Percentiles rank a stretch among this genome's conserved stretches.
Evolutionary conservation across 805 yeast genomes (phyloP).

Genomic region (Hanseniaspora clermontiae): DNA sequence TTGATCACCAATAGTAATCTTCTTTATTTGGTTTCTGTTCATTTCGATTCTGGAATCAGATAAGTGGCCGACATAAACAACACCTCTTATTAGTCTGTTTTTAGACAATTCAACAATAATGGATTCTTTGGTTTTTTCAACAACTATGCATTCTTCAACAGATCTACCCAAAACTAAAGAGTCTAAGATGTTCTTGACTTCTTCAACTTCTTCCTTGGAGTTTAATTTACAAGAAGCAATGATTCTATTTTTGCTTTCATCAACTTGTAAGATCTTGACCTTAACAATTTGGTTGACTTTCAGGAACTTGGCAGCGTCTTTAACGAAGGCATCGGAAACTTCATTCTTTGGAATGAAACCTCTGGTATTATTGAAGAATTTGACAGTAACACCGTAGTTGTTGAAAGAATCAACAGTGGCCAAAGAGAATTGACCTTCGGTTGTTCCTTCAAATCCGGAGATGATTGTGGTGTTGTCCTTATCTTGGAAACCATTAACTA

Average conservation of each 20-base stretch:
- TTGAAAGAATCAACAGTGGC: constrained; percentile 66
- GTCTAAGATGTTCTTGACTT: constrained; percentile 37
- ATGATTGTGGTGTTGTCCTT: constrained; percentile 25
- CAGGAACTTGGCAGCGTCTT: constrained; percentile 63
- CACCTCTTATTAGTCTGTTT: constrained; percentile 44
- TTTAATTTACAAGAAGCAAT: constrained; percentile 58
- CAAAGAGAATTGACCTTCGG: constrained; percentile 35
- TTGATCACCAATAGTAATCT: constrained; percentile 47
- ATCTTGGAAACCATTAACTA: constrained; percentile 42
- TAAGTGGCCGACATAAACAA: constrained; percentile 59
- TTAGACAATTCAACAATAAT: constrained; percentile 49
- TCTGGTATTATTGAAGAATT: constrained; percentile 64
- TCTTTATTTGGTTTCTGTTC: constrained; percentile 52
- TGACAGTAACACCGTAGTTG: constrained; percentile 67
- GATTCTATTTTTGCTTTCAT: constrained; percentile 41
- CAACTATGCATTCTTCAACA: constrained; percentile 45
- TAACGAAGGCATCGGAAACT: constrained; percentile 78
- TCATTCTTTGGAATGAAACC: constrained; percentile 81
- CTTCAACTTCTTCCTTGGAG: constrained; percentile 37
- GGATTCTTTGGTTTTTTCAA: constrained; percentile 66
- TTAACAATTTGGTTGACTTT: constrained; percentile 72
- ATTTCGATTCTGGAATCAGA: constrained; percentile 67
- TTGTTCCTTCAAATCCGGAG: constrained; percentile 39
- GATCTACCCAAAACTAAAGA: constrained; percentile 49
- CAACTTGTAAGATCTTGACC: constrained; percentile 51